Evolutionary conservation across 805 yeast species (phyloP).

Genomic region (Saccharomycopsis babjevae): DNA sequence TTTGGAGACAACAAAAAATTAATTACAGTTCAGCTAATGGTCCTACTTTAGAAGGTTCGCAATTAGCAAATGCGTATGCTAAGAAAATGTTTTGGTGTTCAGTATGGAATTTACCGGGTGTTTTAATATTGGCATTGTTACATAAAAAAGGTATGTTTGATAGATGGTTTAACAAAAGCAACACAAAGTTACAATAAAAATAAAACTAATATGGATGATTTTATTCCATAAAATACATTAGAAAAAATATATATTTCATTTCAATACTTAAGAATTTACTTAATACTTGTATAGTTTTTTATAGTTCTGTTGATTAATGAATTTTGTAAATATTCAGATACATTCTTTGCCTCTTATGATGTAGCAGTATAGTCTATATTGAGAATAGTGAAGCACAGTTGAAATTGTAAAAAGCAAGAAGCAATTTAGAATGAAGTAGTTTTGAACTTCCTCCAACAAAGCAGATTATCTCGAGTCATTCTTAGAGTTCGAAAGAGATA

Average conservation of each 20-base stretch:
- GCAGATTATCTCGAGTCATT: too few species aligned
- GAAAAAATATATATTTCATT: neutral
- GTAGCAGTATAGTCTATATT: neutral
- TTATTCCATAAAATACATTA: neutral
- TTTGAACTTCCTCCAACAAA: too few species aligned
- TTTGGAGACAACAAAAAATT: constrained; percentile 73
- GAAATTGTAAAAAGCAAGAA: too few species aligned
- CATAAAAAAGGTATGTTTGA: constrained; percentile 97
- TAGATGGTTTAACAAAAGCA: constrained; percentile 18
- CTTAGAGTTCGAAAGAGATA: too few species aligned
- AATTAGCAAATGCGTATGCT: constrained; percentile 59
- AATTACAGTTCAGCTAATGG: constrained; percentile 37
- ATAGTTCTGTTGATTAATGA: neutral
- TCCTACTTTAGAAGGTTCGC: constrained; percentile 31
- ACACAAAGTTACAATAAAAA: neutral
- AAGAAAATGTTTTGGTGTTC: constrained; percentile 87
- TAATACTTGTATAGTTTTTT: neutral
- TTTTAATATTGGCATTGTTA: constrained; percentile 81
- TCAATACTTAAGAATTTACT: neutral
- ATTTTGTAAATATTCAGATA: neutral
- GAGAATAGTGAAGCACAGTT: too few species aligned
- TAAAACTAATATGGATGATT: neutral
- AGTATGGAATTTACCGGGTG: constrained; percentile 87
- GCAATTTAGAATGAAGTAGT: too few species aligned
- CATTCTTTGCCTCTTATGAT: neutral